A percentile compares a stretch with the other conserved stretches of the same genome.
These are phyloP conservation scores for Nemania serpens DNA, from an alignment of 2,329 filamentous ascomycete genomes.

Conservation along the genomic window DNA sequence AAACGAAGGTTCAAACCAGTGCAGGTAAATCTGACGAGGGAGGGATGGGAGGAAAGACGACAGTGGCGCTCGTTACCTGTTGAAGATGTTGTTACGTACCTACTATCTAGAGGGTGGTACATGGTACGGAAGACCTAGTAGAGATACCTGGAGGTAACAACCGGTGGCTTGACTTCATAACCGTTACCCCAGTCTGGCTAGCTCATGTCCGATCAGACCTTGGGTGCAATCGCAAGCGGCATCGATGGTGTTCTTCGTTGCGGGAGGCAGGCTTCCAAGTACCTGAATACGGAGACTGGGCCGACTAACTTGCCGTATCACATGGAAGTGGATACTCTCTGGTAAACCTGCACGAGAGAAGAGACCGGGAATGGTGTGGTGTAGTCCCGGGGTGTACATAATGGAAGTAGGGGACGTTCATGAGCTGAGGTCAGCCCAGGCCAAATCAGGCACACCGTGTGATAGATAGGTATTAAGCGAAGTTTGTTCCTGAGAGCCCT, in stretches of 20 bases:
- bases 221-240: conserved; percentile 32
- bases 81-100: conserved; percentile 32
- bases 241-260: conserved; percentile 33
- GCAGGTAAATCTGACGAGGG: conserved; percentile 20
- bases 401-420: conserved; percentile 5
- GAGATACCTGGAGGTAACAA: conserved; percentile 24
- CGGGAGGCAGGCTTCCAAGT: conserved; percentile 32
- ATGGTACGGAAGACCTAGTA: conserved; percentile 24
- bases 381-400: conserved; percentile 7
- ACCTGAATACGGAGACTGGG: conserved; percentile 24
- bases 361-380: conserved; percentile 1
- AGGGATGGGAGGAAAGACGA: conserved; percentile 21
- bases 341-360: conserved; percentile 4
- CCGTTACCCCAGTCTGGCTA: conserved; percentile 30
- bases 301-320: conserved; percentile 28
- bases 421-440: conserved; percentile 24
- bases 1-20: conserved; percentile 21
- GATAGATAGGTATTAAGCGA: conserved; percentile 22
- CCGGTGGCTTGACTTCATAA: conserved; percentile 30
- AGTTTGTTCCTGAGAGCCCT: conserved; percentile 1
- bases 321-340: conserved; percentile 26
- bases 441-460: conserved; percentile 21
- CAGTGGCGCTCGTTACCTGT: conserved; percentile 22
- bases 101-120: conserved; percentile 8
- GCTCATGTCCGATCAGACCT: conserved; percentile 24